phyloP scores from a whole-genome alignment of 23 red algal species.

The Cyanidium caldarium region DNA sequence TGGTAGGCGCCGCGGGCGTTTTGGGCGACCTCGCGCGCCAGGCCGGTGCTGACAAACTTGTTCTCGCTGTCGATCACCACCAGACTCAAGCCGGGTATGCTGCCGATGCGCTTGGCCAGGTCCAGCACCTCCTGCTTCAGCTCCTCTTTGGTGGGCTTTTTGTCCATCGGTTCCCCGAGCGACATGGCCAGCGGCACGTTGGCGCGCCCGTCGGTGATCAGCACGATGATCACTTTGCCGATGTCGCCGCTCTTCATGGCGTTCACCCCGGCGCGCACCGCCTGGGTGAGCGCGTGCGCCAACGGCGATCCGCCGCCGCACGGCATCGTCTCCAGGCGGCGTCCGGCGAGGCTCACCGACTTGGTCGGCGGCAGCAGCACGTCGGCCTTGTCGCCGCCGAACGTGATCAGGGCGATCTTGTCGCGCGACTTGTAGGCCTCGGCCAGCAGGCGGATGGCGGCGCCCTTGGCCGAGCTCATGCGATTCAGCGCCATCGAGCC shows the following conservation, averaged over 20 bases:
- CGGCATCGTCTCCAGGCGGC: conserved; percentile 96
- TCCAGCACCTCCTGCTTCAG: conserved; percentile 86
- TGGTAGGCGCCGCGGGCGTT: conserved; percentile 73
- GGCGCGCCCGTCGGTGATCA: conserved; percentile 85
- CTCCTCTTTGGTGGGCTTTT: conserved; percentile 87
- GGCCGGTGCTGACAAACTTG: conserved; percentile 93
- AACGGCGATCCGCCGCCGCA: conserved; percentile 95
- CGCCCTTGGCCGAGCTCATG: conserved; percentile 98
- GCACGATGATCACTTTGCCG: conserved; percentile 84
- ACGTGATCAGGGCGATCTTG: conserved; percentile 79
- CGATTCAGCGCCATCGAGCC: conserved; percentile 95
- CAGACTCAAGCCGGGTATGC: conserved; percentile 37
- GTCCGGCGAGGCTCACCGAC: conserved; percentile 90
- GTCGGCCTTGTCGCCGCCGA: conserved; percentile 73
- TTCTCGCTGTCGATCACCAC: conserved; percentile 97
- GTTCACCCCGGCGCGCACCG: conserved; percentile 59
- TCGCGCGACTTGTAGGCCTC: conserved; percentile 97
- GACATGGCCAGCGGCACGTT: conserved; percentile 69
- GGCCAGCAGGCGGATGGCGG: conserved; percentile 81
- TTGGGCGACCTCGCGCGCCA: conserved; percentile 86
- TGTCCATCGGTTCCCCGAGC: conserved; percentile 52
- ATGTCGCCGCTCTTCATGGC: conserved; percentile 79
- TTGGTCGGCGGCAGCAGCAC: conserved; percentile 92
- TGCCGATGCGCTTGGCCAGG: conserved; percentile 53
- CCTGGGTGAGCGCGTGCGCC: conserved; percentile 65